Conservation (phyloP, 2,329 filamentous ascomycete species). For the Phyllosticta citribraziliensis region DNA sequence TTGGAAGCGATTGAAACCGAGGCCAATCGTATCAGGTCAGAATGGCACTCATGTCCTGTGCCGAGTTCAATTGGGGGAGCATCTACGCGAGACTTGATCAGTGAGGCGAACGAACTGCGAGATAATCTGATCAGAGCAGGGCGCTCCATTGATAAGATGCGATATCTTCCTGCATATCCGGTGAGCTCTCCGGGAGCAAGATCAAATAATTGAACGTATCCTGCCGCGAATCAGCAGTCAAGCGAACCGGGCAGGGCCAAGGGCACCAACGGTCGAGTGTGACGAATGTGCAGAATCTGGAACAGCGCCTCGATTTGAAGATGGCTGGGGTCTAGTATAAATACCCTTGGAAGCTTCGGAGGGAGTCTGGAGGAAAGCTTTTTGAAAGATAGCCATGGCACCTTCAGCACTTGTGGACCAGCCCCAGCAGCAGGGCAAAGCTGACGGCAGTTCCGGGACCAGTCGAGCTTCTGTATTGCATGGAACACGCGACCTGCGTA, state of each 20-base stretch:
- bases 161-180: not conserved
- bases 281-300: too few relatives aligned
- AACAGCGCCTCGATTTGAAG: too few relatives aligned
- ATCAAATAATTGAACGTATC: not conserved
- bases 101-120: not conserved
- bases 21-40: not conserved
- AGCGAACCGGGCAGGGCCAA: too few relatives aligned
- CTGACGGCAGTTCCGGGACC: conserved; percentile 25
- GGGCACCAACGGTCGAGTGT: too few relatives aligned
- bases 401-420: conserved; percentile 30
- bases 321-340: not conserved
- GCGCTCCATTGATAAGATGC: not conserved
- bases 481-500: conserved; percentile 33
- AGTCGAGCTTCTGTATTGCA: conserved; percentile 32
- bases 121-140: not conserved
- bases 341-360: not conserved
- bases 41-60: not conserved
- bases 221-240: not conserved
- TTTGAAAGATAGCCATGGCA: conserved; percentile 21
- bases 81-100: not conserved
- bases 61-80: not conserved
- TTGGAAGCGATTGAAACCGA: not conserved
- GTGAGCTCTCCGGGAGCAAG: not conserved
- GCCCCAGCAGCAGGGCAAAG: conserved; percentile 29
- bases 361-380: not conserved